These are phyloP conservation scores for Sporisorium iseilematis-ciliati DNA, from an alignment of 1,284 basidiomycete species.

Conservation along the genomic window DNA sequence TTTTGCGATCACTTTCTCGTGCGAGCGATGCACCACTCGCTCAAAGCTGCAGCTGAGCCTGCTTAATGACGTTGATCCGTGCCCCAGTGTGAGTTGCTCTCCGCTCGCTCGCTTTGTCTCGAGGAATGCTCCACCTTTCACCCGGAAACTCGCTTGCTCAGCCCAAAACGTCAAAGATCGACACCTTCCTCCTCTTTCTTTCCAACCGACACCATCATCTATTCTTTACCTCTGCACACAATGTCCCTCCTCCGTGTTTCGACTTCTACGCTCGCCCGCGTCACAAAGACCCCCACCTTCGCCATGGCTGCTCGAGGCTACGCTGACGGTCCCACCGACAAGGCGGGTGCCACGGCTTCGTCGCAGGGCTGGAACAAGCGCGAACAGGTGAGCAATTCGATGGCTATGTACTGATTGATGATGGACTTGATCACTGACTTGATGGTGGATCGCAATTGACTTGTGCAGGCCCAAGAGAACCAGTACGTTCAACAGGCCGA, in stretches of 20 bases:
- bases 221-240: conserved; percentile 5
- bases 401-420: not conserved
- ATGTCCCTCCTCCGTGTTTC: conserved; percentile 54
- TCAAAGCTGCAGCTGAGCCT: not conserved
- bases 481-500: conserved; percentile 62
- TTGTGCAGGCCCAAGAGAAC: conserved; percentile 53
- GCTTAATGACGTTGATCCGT: conserved; percentile 46
- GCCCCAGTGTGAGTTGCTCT: conserved; percentile 13
- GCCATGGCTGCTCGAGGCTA: conserved; percentile 50
- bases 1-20: conserved; percentile 13
- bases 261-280: conserved; percentile 47
- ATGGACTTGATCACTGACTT: not conserved
- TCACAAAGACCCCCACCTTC: conserved; percentile 47
- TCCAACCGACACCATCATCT: conserved; percentile 11
- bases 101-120: not conserved
- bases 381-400: conserved; percentile 50
- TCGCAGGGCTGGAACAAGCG: conserved; percentile 54
- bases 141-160: not conserved
- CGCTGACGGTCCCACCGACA: conserved; percentile 52
- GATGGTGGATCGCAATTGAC: not conserved
- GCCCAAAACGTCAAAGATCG: not conserved
- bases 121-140: conserved; percentile 25
- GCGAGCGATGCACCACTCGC: conserved; percentile 7
- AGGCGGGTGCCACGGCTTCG: conserved; percentile 56
- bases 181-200: not conserved